Percentiles rank a stretch among this genome's conserved stretches.
Conservation (phyloP, 2,329 filamentous ascomycete genomes). For the Sordariomycetes sp. region DNA sequence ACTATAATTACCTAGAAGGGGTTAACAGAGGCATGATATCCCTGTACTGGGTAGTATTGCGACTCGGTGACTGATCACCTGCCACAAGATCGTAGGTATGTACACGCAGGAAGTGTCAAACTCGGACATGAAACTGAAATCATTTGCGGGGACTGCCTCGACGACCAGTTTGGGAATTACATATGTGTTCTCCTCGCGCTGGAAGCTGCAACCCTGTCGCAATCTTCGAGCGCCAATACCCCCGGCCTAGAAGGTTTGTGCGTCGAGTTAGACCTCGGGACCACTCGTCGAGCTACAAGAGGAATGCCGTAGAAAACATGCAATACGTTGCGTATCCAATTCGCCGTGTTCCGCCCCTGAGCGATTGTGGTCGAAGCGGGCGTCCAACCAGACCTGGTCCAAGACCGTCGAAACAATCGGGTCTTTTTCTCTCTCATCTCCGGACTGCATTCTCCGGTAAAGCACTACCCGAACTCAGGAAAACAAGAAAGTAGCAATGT, state of each 20-base stretch:
- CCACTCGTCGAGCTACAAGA: too few species aligned
- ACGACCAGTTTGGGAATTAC: not conserved
- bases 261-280: too few species aligned
- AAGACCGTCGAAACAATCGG: not conserved
- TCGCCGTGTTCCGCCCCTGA: too few species aligned
- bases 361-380: too few species aligned
- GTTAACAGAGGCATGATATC: not conserved
- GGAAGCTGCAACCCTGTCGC: not conserved
- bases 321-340: too few species aligned
- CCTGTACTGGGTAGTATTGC: not conserved
- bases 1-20: not conserved
- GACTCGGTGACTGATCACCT: constrained; percentile 1
- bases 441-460: not conserved
- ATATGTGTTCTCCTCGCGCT: not conserved
- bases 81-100: constrained; percentile 3
- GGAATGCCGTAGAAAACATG: too few species aligned
- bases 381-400: not conserved
- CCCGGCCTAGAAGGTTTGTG: too few species aligned
- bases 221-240: too few species aligned
- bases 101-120: not conserved
- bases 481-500: not conserved
- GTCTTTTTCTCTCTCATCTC: not conserved
- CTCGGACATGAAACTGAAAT: not conserved
- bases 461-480: not conserved
- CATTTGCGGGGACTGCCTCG: not conserved